Conservation (phyloP, 1,284 basidiomycete species). For the Ganoderma meredithae region DNA sequence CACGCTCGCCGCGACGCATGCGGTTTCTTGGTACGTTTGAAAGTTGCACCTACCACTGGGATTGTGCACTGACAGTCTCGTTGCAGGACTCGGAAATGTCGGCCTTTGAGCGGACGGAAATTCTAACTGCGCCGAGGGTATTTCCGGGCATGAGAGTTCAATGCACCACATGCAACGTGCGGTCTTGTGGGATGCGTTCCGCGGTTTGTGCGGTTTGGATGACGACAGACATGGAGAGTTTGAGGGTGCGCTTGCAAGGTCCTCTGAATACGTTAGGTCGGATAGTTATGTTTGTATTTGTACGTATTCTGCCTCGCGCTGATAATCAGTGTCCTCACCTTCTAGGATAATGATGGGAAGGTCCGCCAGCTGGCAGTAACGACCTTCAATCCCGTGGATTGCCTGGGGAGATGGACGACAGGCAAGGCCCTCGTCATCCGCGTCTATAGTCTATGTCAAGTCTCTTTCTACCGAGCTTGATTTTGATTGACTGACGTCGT, state of each 20-base stretch:
- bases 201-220: conserved; percentile 1
- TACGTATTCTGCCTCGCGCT: neutral
- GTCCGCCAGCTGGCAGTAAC: neutral
- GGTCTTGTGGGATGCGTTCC: neutral
- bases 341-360: neutral
- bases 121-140: neutral
- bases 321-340: neutral
- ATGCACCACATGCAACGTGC: neutral
- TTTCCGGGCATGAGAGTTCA: neutral
- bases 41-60: neutral
- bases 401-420: neutral
- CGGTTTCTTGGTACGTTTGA: neutral
- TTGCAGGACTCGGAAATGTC: neutral
- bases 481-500: neutral
- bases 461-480: neutral
- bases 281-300: too few species aligned
- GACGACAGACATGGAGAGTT: neutral
- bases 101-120: neutral
- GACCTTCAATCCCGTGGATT: neutral
- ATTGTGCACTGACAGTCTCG: neutral
- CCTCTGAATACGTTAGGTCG: neutral
- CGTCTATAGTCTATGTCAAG: neutral
- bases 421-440: neutral
- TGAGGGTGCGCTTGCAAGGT: neutral
- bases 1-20: neutral